phyloP scores from a whole-genome alignment of 148 eudicot species.

The Cornus controversa region DNA sequence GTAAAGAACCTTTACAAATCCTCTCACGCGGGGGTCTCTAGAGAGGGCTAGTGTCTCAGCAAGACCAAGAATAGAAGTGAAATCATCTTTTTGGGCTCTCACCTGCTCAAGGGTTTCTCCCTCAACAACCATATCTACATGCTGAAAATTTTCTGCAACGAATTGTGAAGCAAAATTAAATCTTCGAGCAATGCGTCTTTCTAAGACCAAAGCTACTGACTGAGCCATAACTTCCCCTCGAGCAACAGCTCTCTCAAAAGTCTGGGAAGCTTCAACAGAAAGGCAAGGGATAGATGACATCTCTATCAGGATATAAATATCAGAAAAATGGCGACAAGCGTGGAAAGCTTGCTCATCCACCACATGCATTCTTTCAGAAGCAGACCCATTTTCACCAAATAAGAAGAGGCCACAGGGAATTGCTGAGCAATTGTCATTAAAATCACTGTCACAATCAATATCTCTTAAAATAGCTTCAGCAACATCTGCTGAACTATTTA shows the following conservation, averaged over 20 bases:
- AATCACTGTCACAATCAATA: slow-evolving; percentile 75
- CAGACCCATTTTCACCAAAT: slow-evolving; percentile 69
- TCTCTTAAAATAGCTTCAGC: slow-evolving; percentile 84
- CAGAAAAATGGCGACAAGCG: slow-evolving; percentile 68
- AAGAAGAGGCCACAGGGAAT: slow-evolving; percentile 57
- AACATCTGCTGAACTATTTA: slow-evolving; percentile 85
- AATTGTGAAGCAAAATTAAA: slow-evolving; percentile 49
- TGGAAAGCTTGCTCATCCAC: slow-evolving; percentile 51
- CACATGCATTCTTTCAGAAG: slow-evolving; percentile 46
- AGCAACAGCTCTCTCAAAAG: slow-evolving; percentile 84
- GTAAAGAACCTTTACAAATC: slow-evolving; percentile 79
- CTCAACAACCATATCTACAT: slow-evolving; percentile 50
- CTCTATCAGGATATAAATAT: slow-evolving; percentile 72
- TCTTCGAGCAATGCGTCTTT: slow-evolving; percentile 68
- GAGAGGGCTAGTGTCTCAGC: slow-evolving; percentile 88
- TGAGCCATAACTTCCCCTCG: slow-evolving; percentile 78
- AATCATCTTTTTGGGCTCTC: slow-evolving; percentile 70
- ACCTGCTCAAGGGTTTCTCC: slow-evolving; percentile 65
- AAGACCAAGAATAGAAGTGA: slow-evolving; percentile 76
- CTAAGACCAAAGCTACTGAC: slow-evolving; percentile 86
- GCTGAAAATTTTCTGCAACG: slow-evolving; percentile 69
- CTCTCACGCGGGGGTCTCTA: slow-evolving; percentile 57
- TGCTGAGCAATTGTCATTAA: slow-evolving; percentile 39
- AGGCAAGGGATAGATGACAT: slow-evolving; percentile 92
- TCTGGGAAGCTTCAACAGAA: slow-evolving; percentile 84